Evolutionary conservation across 1,284 basidiomycete species (phyloP).

Genomic region (Thelephora terrestris): DNA sequence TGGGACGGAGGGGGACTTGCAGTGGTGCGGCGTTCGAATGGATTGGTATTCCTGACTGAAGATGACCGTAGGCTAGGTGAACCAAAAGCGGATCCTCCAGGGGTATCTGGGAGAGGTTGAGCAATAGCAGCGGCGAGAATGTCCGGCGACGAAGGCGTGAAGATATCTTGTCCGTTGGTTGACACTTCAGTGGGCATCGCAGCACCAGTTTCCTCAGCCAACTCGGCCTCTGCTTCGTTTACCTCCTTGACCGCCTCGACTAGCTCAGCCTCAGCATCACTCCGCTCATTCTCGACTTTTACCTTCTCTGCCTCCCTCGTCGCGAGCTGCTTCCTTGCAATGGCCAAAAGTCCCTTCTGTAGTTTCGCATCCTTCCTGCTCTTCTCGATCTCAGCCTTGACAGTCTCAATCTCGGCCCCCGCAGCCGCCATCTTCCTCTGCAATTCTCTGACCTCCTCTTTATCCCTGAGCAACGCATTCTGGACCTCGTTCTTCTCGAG

Average conservation of each 20-base stretch:
- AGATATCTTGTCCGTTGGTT: constrained; percentile 22
- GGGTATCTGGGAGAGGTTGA: constrained; percentile 61
- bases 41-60: constrained; percentile 75
- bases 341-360: constrained; percentile 90
- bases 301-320: constrained; percentile 75
- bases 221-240: constrained; percentile 42
- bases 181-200: constrained; percentile 1
- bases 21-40: constrained; percentile 73
- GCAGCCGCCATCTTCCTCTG: constrained; percentile 80
- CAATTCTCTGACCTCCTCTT: constrained; percentile 87
- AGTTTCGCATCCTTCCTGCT: constrained; percentile 90
- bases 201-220: constrained; percentile 25
- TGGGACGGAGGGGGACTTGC: constrained; percentile 36
- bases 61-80: constrained; percentile 18
- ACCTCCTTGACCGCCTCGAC: constrained; percentile 44
- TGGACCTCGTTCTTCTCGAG: constrained; percentile 93
- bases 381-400: constrained; percentile 80
- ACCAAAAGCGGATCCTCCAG: constrained; percentile 30
- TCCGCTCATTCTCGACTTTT: constrained; percentile 63
- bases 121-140: constrained; percentile 53
- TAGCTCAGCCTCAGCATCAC: constrained; percentile 51
- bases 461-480: constrained; percentile 80
- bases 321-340: constrained; percentile 89
- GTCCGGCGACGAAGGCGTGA: constrained; percentile 29
- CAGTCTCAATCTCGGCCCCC: constrained; percentile 59